Percentiles rank a stretch among this genome's conserved stretches.
Evolutionary conservation across 1,139 yeast genomes (phyloP).

Genomic region (Geotrichum klebahnii): DNA sequence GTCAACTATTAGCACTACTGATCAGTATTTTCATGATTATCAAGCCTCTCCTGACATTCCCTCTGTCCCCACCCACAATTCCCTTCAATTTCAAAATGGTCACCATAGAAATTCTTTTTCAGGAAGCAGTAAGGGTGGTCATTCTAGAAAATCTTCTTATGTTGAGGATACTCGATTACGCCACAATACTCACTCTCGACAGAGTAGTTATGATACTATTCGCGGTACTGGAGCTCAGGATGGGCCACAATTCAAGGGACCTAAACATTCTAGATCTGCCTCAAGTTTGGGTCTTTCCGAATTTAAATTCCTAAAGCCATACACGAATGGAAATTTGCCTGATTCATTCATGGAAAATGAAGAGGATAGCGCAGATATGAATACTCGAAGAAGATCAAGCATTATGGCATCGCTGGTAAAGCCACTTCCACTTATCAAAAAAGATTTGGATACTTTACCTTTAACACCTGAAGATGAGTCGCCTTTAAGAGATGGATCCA

Average conservation of each 20-base stretch:
- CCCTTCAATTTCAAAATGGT: not conserved
- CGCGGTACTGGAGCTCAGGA: constrained; percentile 11
- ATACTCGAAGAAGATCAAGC: constrained; percentile 14
- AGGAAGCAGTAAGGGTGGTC: constrained; percentile 9
- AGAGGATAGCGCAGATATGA: not conserved
- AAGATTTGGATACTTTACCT: not conserved
- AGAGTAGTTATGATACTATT: constrained; percentile 20
- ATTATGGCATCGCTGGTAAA: constrained; percentile 15
- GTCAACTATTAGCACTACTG: constrained; percentile 21
- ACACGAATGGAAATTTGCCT: constrained; percentile 15
- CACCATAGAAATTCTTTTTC: constrained; percentile 2
- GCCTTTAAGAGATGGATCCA: not conserved
- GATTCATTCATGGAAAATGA: constrained; percentile 16
- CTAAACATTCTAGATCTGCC: constrained; percentile 17
- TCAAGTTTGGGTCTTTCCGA: constrained; percentile 20
- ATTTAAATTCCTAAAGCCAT: constrained; percentile 17
- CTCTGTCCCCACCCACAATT: constrained; percentile 4
- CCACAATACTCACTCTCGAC: constrained; percentile 19
- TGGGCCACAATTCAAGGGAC: not conserved
- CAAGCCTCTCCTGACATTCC: constrained; percentile 13
- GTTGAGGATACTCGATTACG: constrained; percentile 20
- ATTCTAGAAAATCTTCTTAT: constrained; percentile 19
- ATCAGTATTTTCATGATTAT: constrained; percentile 14
- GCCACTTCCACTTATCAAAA: constrained; percentile 11
- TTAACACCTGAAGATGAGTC: not conserved